phyloP scores from a whole-genome alignment of 106 monocot genomes.

The Dioscorea dumetorum region DNA sequence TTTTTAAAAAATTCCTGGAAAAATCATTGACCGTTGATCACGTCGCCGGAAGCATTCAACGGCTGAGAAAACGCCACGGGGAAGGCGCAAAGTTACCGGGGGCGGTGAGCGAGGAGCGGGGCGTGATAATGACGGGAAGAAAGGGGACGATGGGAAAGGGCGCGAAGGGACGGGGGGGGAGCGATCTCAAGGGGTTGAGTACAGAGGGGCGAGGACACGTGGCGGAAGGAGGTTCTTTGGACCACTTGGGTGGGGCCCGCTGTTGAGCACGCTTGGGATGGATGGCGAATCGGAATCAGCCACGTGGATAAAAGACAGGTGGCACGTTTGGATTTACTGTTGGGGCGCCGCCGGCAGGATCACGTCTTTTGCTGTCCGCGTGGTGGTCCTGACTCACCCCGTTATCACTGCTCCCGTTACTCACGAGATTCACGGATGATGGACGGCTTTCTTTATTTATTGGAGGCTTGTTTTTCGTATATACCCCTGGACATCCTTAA shows the following conservation, averaged over 20 bases:
- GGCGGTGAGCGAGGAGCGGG: background rate
- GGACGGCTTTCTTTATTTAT: too few relatives aligned
- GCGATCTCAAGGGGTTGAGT: background rate
- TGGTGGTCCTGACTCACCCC: background rate
- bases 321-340: background rate
- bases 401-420: background rate
- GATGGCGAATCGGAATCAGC: background rate
- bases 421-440: too few relatives aligned
- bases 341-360: background rate
- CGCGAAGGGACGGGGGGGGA: background rate
- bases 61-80: background rate
- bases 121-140: too few relatives aligned
- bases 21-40: background rate
- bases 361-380: background rate
- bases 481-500: too few relatives aligned
- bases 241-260: background rate
- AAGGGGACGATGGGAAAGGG: background rate
- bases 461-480: background rate
- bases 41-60: background rate
- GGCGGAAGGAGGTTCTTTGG: background rate
- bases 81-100: background rate
- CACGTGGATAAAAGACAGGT: background rate
- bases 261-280: background rate
- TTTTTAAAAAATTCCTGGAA: too few relatives aligned
- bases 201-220: conserved; percentile 1